Evolutionary conservation across 2,329 filamentous ascomycete species (phyloP).

Genomic region (Albophoma yamanashiensis): DNA sequence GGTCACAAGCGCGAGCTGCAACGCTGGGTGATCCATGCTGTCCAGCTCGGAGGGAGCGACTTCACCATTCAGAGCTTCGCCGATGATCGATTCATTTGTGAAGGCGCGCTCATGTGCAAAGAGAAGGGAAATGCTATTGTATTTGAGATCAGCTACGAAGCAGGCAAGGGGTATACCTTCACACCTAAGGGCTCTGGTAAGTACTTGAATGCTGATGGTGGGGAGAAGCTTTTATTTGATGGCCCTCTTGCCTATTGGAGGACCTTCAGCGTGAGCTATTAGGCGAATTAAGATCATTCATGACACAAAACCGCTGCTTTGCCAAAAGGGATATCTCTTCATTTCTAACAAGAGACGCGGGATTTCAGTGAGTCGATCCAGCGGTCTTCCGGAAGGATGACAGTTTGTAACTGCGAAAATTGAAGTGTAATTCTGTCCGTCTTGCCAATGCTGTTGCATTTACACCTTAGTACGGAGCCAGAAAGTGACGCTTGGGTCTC

Average conservation of each 20-base stretch:
- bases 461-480: no score
- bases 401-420: no score
- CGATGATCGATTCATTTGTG: constrained; percentile 11
- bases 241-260: neutral
- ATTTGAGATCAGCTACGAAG: constrained; percentile 8
- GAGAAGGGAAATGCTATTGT: constrained; percentile 4
- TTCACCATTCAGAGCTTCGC: constrained; percentile 15
- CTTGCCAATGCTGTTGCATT: no score
- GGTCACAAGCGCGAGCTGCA: constrained; percentile 17
- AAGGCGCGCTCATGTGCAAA: constrained; percentile 1
- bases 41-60: constrained; percentile 10
- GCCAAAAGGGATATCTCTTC: no score
- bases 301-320: neutral
- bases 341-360: neutral
- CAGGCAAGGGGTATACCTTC: constrained; percentile 10
- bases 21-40: constrained; percentile 38
- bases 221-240: neutral
- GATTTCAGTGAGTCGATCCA: neutral
- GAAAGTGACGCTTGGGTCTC: no score
- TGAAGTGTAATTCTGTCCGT: no score
- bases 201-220: neutral
- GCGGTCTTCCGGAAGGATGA: no score
- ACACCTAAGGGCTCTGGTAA: constrained; percentile 1
- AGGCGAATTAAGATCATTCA: no score
- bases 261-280: neutral